A percentile compares a stretch with the other conserved stretches of the same genome.
phyloP scores from a whole-genome alignment of 2,329 filamentous ascomycete genomes.

The Monilinia fructicola region DNA sequence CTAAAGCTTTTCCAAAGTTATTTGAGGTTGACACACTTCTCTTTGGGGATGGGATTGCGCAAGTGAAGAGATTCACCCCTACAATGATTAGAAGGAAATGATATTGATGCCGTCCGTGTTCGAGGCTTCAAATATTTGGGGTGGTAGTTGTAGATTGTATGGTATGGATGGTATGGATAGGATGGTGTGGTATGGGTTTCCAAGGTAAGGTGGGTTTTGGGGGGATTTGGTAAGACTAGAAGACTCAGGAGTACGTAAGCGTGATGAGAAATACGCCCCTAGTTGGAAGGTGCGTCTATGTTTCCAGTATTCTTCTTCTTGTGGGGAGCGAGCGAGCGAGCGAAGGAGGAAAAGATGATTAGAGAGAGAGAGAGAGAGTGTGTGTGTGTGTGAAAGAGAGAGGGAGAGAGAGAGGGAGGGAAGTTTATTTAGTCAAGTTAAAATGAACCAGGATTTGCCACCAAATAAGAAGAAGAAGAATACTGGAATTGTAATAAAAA shows the following conservation, averaged over 20 bases:
- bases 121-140: slow-evolving; percentile 1
- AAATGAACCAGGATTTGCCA: background rate
- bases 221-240: background rate
- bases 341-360: background rate
- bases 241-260: slow-evolving; percentile 4
- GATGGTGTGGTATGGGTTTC: too few species aligned
- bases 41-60: slow-evolving; percentile 5
- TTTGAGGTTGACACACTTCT: background rate
- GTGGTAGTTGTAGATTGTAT: slow-evolving; percentile 11
- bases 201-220: background rate
- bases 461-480: background rate
- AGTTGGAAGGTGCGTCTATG: slow-evolving; percentile 3
- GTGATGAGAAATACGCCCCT: slow-evolving; percentile 8
- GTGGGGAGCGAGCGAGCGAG: background rate
- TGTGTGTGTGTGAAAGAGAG: too few species aligned
- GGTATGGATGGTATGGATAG: too few species aligned
- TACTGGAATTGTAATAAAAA: too few species aligned
- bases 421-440: too few species aligned
- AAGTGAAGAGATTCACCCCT: slow-evolving; percentile 6
- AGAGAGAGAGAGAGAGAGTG: too few species aligned
- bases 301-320: slow-evolving; percentile 2
- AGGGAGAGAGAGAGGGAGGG: background rate
- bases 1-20: background rate
- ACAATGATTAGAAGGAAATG: background rate
- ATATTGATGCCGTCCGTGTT: background rate